These are phyloP conservation scores for Nigrospora osmanthi DNA, from an alignment of 2,329 filamentous ascomycete genomes.

Conservation along the genomic window DNA sequence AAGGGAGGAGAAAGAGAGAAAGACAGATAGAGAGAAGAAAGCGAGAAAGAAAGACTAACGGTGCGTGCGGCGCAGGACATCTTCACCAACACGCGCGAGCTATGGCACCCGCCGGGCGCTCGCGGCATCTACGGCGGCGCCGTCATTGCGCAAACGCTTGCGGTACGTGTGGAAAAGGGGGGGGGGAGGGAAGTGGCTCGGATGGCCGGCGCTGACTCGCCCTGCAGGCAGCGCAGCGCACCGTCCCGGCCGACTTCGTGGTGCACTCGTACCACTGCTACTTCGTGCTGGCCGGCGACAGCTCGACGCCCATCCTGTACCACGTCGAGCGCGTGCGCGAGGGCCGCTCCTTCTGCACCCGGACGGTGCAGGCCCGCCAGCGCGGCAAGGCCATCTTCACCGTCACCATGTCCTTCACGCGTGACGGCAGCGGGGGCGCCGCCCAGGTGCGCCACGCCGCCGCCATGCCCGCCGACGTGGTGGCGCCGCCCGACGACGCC, in stretches of 20 bases:
- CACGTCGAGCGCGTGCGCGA: constrained; percentile 92
- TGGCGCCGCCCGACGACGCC: constrained; percentile 28
- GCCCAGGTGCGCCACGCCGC: constrained; percentile 57
- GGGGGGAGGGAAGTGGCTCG: neutral
- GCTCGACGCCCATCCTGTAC: constrained; percentile 80
- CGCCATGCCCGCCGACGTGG: constrained; percentile 41
- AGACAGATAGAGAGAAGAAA: too few species aligned
- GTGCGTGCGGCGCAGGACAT: constrained; percentile 52
- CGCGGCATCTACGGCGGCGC: constrained; percentile 90
- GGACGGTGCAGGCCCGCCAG: constrained; percentile 94
- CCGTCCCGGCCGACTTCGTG: constrained; percentile 71
- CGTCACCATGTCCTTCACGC: constrained; percentile 83
- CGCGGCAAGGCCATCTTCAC: constrained; percentile 88
- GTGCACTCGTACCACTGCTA: constrained; percentile 99
- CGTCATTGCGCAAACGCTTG: constrained; percentile 70
- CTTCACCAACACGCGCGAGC: constrained; percentile 86
- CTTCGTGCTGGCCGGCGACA: constrained; percentile 86
- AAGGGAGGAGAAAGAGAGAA: too few species aligned
- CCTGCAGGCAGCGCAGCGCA: constrained; percentile 75
- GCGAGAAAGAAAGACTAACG: too few species aligned
- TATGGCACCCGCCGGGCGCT: constrained; percentile 89
- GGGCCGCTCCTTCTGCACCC: constrained; percentile 80
- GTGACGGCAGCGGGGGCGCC: constrained; percentile 47
- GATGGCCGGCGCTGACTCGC: neutral
- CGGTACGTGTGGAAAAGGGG: constrained; percentile 18